Conservation (phyloP, 345 rosid genomes). For the Eucalyptus pauciflora region DNA sequence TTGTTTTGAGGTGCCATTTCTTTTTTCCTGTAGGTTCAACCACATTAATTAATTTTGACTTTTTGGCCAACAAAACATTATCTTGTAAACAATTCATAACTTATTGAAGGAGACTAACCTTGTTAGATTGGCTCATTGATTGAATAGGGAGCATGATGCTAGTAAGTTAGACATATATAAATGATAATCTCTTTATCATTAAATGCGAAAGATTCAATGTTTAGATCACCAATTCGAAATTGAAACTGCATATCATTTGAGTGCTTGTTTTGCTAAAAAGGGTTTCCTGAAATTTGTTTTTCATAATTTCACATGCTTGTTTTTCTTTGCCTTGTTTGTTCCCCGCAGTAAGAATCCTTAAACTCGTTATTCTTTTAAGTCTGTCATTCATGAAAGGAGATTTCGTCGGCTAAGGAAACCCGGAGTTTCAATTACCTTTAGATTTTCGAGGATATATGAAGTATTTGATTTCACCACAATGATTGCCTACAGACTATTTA, state of each 20-base stretch:
- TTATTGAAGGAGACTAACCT: neutral
- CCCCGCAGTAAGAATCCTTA: neutral
- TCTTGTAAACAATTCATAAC: too few relatives aligned
- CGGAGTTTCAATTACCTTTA: neutral
- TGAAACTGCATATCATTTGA: neutral
- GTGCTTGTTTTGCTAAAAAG: neutral
- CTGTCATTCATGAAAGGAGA: neutral
- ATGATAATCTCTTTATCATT: too few relatives aligned
- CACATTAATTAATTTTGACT: neutral
- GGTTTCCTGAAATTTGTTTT: neutral
- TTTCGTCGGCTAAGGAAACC: neutral
- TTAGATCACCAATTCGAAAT: neutral
- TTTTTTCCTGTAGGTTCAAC: too few relatives aligned
- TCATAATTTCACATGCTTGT: neutral
- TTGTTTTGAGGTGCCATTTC: neutral
- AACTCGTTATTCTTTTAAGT: too few relatives aligned
- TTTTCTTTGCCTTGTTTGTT: neutral
- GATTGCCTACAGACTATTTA: neutral
- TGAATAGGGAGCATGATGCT: neutral
- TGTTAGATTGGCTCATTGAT: neutral
- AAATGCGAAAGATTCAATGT: neutral
- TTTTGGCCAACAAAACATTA: neutral
- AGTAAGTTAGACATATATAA: too few relatives aligned
- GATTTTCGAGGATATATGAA: neutral
- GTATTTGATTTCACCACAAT: neutral